Evolutionary conservation across 163 green algal species (phyloP), one percentile per base, ranked within the genome.

Genomic region (Scenedesmus sp.): DNA sequence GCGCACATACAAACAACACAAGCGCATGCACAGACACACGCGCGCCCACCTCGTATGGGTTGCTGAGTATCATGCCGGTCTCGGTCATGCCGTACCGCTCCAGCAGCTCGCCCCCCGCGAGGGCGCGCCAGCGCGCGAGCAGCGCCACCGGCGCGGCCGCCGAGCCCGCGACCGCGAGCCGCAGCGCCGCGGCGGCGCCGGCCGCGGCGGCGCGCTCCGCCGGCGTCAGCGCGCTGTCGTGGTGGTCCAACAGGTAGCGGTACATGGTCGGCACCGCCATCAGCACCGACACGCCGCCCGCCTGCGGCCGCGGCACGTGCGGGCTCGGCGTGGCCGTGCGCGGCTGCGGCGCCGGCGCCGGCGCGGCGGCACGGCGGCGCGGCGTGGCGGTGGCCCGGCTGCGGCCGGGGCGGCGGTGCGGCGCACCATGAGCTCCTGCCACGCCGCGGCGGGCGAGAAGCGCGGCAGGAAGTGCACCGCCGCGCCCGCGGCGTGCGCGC

Each of bases 191-290:
- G 0, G 76, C 77, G 47, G 74, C 84, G 28, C 31, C 45, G 18
- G 63, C 48, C 57, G 77, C 60, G 22, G 77, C 73, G 15, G 66
- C 70, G 71, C 91, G 82, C 63, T 93, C 66, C 33, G 91, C 83
- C 0, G 78, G 28, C 0, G 60, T 18, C 72, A 87, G 83, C 39
- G 83, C 75, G 28, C 36, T 33, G 47, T 97, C 81, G 58, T 94
- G 93, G 28, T 79, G 28, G 3, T 77, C 71, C 45, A 98, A 83
- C 80, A 99, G 88, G 74, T 93, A 87, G 33, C 73, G 76, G 84
- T 98, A 99, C 96, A 98, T 98, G 36, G 96, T 99, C 28, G 96
- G 96, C 39, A 99, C 96, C 5, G 93, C 96, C 91, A 97, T 98
- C 83, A 98, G 97, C 11, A 98, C 84, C 1, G 81, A 93, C 29